These are phyloP conservation scores for Pythium diclinum DNA, from an alignment of 352 stramenopile species.

Conservation along the genomic window DNA sequence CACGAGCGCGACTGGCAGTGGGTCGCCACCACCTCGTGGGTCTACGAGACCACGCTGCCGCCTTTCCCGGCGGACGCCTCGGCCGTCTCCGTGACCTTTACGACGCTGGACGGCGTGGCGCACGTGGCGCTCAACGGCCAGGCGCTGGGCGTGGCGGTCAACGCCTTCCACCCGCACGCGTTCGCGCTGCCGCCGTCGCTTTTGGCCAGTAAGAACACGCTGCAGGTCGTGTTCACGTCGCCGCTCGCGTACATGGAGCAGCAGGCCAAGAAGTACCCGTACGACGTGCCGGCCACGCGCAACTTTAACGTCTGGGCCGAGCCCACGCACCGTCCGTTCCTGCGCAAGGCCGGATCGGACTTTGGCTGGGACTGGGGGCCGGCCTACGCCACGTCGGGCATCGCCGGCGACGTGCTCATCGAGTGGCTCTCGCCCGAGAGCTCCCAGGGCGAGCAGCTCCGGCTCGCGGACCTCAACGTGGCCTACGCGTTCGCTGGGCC, in stretches of 20 bases:
- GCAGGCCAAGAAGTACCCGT: constrained; percentile 62
- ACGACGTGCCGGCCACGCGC: constrained; percentile 65
- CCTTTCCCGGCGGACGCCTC: constrained; percentile 17
- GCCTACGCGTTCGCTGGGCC: constrained; percentile 34
- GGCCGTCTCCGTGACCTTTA: constrained; percentile 43
- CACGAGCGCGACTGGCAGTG: constrained; percentile 71
- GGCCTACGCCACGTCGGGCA: constrained; percentile 61
- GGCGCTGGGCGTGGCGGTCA: constrained; percentile 41
- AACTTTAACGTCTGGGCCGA: constrained; percentile 84
- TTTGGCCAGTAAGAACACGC: constrained; percentile 36
- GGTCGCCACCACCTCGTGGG: constrained; percentile 68
- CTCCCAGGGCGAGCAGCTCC: constrained; percentile 22
- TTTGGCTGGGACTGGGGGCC: constrained; percentile 89
- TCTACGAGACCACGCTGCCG: constrained; percentile 57
- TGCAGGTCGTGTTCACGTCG: constrained; percentile 60
- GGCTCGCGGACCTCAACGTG: constrained; percentile 37
- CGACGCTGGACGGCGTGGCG: constrained; percentile 68
- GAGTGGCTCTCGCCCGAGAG: constrained; percentile 27
- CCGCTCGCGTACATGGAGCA: constrained; percentile 48
- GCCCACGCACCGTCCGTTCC: constrained; percentile 69
- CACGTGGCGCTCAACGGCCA: constrained; percentile 64
- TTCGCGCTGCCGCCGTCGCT: constrained; percentile 36
- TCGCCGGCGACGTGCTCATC: constrained; percentile 51
- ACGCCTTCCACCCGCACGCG: constrained; percentile 64
- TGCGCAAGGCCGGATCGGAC: constrained; percentile 82